These are phyloP conservation scores for Austroboletus niveus DNA, from an alignment of 1,284 basidiomycete genomes.

Conservation along the genomic window DNA sequence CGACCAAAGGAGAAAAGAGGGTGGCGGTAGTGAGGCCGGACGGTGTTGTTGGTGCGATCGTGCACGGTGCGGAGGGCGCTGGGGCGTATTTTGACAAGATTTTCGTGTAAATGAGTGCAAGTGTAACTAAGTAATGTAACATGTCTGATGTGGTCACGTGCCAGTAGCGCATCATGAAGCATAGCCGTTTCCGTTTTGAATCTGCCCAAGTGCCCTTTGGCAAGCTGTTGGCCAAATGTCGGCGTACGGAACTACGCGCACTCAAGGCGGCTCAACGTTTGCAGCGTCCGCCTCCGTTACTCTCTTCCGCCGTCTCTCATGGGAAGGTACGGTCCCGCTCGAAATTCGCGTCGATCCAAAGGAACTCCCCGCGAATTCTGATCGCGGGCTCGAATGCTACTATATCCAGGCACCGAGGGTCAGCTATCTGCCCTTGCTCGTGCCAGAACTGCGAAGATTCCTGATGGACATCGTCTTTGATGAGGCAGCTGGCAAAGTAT, in stretches of 20 bases:
- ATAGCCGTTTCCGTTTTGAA: too few relatives aligned
- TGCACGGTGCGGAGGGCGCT: conserved; percentile 30
- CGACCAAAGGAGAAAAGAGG: conserved; percentile 10
- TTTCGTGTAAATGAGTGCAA: conserved; percentile 5
- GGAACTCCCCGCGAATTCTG: conserved; percentile 82
- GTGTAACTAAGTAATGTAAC: too few relatives aligned
- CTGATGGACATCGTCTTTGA: conserved; percentile 89
- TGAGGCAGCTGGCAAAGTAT: conserved; percentile 63
- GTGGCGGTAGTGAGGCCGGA: conserved; percentile 37
- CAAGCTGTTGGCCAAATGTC: conserved; percentile 44
- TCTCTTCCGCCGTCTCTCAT: conserved; percentile 75
- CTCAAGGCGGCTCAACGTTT: conserved; percentile 51
- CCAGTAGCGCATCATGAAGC: too few relatives aligned
- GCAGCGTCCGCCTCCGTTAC: conserved; percentile 57
- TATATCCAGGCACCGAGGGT: conserved; percentile 86
- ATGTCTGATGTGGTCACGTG: too few relatives aligned
- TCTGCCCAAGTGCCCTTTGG: not conserved
- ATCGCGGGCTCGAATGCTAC: conserved; percentile 83
- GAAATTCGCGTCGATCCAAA: conserved; percentile 82
- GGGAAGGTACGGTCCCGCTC: conserved; percentile 83
- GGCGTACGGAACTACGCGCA: conserved; percentile 55
- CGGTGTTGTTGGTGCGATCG: conserved; percentile 37
- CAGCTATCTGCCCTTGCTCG: conserved; percentile 86
- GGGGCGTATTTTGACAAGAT: conserved; percentile 27
- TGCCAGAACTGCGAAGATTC: conserved; percentile 83